Base-by-base conservation (phyloP, 345 rosid genomes). In the Acer saccharum region DNA sequence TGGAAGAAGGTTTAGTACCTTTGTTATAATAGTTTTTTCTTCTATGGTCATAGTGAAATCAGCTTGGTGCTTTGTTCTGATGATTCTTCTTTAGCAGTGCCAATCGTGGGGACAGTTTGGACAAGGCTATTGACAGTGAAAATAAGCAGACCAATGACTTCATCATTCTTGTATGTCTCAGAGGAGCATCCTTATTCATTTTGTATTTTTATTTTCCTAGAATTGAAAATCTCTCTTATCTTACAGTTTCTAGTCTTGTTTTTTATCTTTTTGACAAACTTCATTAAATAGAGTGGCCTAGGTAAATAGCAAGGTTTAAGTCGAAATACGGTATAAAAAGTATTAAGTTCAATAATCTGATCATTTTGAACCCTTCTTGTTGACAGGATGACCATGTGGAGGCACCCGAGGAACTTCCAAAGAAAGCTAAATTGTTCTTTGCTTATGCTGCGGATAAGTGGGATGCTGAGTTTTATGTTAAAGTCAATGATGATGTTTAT, bases 401-500 rank as follows among this genome's bases (percentile, higher is more conserved):
- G 79, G 85, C 95, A 78, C 79, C 84, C 0, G 84, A 86, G 79
- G 92, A 88, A 80, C 77, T 83, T 81, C 79, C 92, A 41, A 83
- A 85, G 81, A 93, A 93, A 83, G 82, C 85, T 7, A 91, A 91
- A 54, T 44, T 81, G 77, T 91, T 91, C 82, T 87, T 93, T 79
- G 83, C 88, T 61, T 75, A 82, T 66, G 95, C 97, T 76, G 89
- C 86, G 25, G 95, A 89, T 73, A 83, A 79, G 76, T 93, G 97
- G 95, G 89, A 91, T 84, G 95, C 97, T 7, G 95, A 93, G 76
- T 93, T 89, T 83, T 91, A 87, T 82, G 94, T 91, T 65, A 91
- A 93, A 87, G 91, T 90, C 84, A 93, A 86, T 71, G 97, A 93
- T 58, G 88, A 91, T 79, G 81, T 93, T 79, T 93, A 85, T 73